phyloP scores from a whole-genome alignment of 2,329 filamentous ascomycete genomes.

The Cytospora piceicola region DNA sequence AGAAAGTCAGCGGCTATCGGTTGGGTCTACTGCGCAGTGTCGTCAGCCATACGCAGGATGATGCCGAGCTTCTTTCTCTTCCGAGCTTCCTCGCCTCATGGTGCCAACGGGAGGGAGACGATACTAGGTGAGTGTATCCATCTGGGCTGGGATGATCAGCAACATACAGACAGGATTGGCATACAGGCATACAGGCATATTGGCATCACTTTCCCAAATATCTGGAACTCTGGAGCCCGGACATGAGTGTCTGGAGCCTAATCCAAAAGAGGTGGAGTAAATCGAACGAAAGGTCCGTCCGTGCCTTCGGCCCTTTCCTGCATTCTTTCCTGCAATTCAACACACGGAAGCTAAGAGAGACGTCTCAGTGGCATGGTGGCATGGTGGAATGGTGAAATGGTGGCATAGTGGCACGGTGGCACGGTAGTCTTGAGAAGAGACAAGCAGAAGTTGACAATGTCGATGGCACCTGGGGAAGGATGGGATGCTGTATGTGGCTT shows the following conservation, averaged over 20 bases:
- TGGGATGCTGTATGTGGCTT: not conserved
- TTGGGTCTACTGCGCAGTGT: not conserved
- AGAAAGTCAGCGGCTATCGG: not conserved
- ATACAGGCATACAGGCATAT: no score
- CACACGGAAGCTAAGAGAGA: not conserved
- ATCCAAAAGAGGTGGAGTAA: not conserved
- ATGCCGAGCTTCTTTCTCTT: not conserved
- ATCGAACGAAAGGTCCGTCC: not conserved
- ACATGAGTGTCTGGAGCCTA: not conserved
- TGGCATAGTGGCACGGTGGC: not conserved
- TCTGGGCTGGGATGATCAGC: not conserved
- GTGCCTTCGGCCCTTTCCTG: slow-evolving; percentile 1
- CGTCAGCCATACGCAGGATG: slow-evolving; percentile 2
- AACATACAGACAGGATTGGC: not conserved
- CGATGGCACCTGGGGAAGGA: not conserved
- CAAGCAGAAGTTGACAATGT: not conserved
- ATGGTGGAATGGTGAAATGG: not conserved
- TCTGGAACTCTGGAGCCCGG: not conserved
- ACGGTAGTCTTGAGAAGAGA: not conserved
- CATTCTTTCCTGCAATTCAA: slow-evolving; percentile 3
- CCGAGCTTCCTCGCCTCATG: not conserved
- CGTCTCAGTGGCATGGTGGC: not conserved
- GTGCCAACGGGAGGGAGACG: not conserved
- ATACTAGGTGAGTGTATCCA: no score
- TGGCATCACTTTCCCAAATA: not conserved